Evolutionary conservation across 1,284 basidiomycete genomes (phyloP), one percentile per base, ranked within the genome.

Genomic region (Melampsora americana): DNA sequence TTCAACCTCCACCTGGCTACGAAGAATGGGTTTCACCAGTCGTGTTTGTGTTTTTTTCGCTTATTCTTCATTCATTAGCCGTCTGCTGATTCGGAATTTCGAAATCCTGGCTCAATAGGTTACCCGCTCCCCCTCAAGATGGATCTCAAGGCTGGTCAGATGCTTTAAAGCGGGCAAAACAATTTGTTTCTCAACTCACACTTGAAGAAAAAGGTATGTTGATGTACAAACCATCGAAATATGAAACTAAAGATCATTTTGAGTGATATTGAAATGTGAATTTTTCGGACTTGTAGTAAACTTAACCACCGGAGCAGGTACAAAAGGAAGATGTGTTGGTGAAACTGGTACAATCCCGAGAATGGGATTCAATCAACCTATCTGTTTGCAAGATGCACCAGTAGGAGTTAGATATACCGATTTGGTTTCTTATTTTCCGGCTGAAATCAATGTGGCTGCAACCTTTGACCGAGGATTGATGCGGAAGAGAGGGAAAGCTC

Each of bases 321-420:
- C 64, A 5, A 53, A 62, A 53, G 67, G 66, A 12, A 28, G 66
- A 30, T 76, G 74, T 65, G 60, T 69, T 20, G 74, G 74, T 30
- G 60, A 76, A 76, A 76, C 74, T 9, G 74, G 74, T 50, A 70
- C 67, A 5, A 79, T 82, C 44, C 78, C 79, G 5, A 77, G 79
- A 50, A 77, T 82, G 50, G 79, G 79, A 35, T 81, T 82, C 75
- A 74, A 77, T 6, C 80, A 80, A 4, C 72, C 72, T 56, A 69
- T 83, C 39, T 83, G 82, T 62, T 78, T 83, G 69, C 79, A 80
- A 77, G 82, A 83, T 77, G 78, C 79, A 1, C 82, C 82, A 9
- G 69, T 78, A 20, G 82, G 82, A 12, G 77, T 82, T 3, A 79
- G 82, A 39, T 79, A 78, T 39, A 78, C 80, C 5, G 80, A 81